phyloP scores from a whole-genome alignment of 2,329 filamentous ascomycete genomes.

The Rugonectria rugulosa region DNA sequence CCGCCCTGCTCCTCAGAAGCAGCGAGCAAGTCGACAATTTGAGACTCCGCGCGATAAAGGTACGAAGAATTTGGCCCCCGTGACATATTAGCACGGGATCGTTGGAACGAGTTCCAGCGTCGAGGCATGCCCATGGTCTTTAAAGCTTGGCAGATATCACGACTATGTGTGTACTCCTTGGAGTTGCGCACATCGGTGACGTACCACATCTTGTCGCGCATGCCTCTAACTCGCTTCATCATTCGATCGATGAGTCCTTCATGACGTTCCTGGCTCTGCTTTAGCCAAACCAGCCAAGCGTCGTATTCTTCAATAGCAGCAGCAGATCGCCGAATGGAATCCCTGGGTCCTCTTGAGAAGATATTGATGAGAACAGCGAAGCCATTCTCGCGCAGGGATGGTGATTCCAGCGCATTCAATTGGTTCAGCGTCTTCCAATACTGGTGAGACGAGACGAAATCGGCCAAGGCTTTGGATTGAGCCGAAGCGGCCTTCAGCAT shows the following conservation, averaged over 20 bases:
- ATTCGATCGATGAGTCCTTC: constrained; percentile 77
- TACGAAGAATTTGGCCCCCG: constrained; percentile 65
- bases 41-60: constrained; percentile 81
- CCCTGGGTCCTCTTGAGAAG: constrained; percentile 74
- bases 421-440: constrained; percentile 86
- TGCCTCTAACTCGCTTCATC: constrained; percentile 74
- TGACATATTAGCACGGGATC: constrained; percentile 56
- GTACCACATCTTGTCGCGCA: constrained; percentile 99
- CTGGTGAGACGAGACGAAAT: constrained; percentile 83
- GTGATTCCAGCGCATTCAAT: constrained; percentile 68
- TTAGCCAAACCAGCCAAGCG: constrained; percentile 83
- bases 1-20: constrained; percentile 85
- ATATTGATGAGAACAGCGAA: constrained; percentile 77
- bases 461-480: constrained; percentile 78
- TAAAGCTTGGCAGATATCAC: constrained; percentile 84
- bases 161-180: constrained; percentile 84
- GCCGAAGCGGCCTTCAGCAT: constrained; percentile 81
- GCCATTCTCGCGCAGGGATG: constrained; percentile 70
- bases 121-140: constrained; percentile 85
- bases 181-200: constrained; percentile 93
- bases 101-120: constrained; percentile 60
- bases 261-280: constrained; percentile 80
- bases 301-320: constrained; percentile 81
- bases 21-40: constrained; percentile 87
- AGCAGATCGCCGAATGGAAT: constrained; percentile 73